Evolutionary conservation across 2,329 filamentous ascomycete genomes (phyloP), one percentile per base, ranked within the genome.

Genomic region (Xylariaceae sp.): DNA sequence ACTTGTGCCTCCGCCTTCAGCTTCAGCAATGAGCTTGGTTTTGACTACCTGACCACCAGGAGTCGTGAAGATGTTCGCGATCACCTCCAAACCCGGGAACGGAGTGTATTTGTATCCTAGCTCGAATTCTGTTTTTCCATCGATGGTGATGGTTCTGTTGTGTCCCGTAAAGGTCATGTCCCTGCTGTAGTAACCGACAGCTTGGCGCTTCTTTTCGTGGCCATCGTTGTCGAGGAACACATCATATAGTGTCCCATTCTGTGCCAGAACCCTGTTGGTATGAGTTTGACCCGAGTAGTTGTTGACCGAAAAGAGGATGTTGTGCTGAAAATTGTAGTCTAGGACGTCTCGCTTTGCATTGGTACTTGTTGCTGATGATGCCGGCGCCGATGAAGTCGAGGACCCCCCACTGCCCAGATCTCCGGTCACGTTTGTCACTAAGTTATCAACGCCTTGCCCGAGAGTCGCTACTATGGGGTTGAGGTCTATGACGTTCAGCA

Each of bases 241-340:
- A 52, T 81, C 76, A 44, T 76, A 67, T 39, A 81, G 71, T 46
- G 67, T 70, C 33, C 78, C 77, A 51, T 76, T 73, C 60, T 80
- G 77, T 4, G 68, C 71, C 6, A 81, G 65, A 6, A 80, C 63
- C 33, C 76, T 74, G 60, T 82, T 81, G 27, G 75, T 80, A 62
- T 77, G 75, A 29, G 66, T 70, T 47, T 74, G 69, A 16, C 77
- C 77, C 12, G 67, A 67, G 60, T 80, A 83, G 66, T 83, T 73
- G 64, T 82, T 81, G 59, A 80, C 62, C 22, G 74, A 77, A 64
- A 79, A 82, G 25, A 83, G 71, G 48, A 83, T 76, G 58, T 79
- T 79, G 64, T 80, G 69, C 44, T 67, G 65, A 34, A 81, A 63
- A 37, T 77, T 72, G 62, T 73, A 76, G 43, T 64, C 63, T 23